A percentile compares a stretch with the other conserved stretches of the same genome.
Evolutionary conservation across 108 stramenopile species (phyloP).

Genomic region (Hondaea fermentalgiana): DNA sequence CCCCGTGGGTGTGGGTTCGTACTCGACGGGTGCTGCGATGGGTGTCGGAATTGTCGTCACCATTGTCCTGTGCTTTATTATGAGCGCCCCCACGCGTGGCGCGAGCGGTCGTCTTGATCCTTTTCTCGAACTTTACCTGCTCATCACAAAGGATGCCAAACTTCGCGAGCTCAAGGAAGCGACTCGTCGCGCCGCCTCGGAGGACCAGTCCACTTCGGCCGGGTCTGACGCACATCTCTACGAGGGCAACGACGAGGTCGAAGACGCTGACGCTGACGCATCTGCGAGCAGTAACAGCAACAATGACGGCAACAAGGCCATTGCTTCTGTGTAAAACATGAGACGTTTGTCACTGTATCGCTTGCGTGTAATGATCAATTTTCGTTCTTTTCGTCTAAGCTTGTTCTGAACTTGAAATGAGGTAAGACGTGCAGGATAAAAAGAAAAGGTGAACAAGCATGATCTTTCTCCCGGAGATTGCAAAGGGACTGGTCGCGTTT

Average conservation of each 20-base stretch:
- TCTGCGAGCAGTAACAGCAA: background rate
- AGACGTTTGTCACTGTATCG: no score
- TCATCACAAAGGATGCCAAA: background rate
- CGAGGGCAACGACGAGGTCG: no score
- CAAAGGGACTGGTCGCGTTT: no score
- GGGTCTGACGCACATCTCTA: no score
- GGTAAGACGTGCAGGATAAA: no score
- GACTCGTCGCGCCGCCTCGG: background rate
- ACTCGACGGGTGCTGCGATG: constrained; percentile 22
- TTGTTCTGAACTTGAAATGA: no score
- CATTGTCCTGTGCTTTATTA: constrained; percentile 13
- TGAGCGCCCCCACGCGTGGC: background rate
- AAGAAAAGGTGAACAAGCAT: no score
- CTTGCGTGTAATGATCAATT: no score
- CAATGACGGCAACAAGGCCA: background rate
- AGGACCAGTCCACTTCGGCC: background rate
- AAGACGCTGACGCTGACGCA: background rate
- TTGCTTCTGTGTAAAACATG: background rate
- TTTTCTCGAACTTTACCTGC: background rate
- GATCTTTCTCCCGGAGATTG: no score
- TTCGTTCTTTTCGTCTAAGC: no score
- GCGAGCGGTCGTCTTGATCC: background rate
- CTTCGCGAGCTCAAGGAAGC: background rate
- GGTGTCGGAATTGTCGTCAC: constrained; percentile 32
- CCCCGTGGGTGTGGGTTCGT: constrained; percentile 24